Base-by-base conservation (phyloP, 2,329 filamentous ascomycete species). In the Fusarium sacchari region DNA sequence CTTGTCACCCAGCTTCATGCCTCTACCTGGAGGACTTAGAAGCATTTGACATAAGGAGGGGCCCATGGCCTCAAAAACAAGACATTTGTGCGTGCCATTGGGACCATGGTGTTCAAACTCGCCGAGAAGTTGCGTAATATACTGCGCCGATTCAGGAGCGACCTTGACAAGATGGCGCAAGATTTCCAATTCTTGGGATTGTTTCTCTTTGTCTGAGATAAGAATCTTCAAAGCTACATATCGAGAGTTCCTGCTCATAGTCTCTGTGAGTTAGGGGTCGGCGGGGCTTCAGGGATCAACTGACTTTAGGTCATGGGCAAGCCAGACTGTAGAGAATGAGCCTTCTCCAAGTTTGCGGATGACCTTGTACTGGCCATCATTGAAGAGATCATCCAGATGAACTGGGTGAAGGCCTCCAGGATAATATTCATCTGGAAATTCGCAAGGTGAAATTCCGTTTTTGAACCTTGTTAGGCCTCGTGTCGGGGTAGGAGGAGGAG, bases 271-370 rank as follows among this genome's bases (percentile, higher is more conserved):
- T 11, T 11, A 17, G 10, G 1, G 11, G 12, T 46, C 6, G 4
- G 1, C 3, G 11, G 6, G 17, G 5, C 10, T 13, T 37, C 0
- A 5, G 4, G 11, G 8, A 44, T 26, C 75, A 76, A 58, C 80
- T 76, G 15, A 81, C 78, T 8, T 46, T 0, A 34, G 0, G 26
- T 83, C 81, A 42, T 60, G 75, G 13, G 82, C 84, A 30, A 86
- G 80, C 86, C 84, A 87, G 30, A 86, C 84, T 0, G 83, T 87
- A 3, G 84, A 85, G 70, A 77, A 85, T 7, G 80, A 81, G 14
- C 86, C 85, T 36, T 80, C 83, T 42, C 85, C 84, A 37, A 87
- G 77, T 72, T 87, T 87, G 36, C 84, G 80, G 37, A 84, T 74
- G 32, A 86, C 74, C 59, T 80, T 80, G 65, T 87, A 88, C 40